phyloP scores from a whole-genome alignment of 2,329 filamentous ascomycete species.

The Orbilia blumenaviensis region DNA sequence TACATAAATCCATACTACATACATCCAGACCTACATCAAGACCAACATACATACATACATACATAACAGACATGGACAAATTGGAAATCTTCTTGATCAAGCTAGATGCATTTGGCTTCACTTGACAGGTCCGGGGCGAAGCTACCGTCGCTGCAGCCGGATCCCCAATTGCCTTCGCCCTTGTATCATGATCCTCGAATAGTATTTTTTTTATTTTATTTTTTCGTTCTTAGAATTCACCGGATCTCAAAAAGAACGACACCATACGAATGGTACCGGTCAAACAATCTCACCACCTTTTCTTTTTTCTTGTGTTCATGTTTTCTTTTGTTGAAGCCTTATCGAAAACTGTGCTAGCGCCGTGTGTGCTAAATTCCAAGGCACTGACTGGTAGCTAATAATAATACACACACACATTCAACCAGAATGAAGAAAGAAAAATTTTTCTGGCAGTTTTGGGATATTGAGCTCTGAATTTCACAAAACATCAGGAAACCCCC shows the following conservation, averaged over 20 bases:
- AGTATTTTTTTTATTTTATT: too few species aligned
- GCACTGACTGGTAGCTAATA: conserved; percentile 34
- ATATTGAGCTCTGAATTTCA: conserved; percentile 25
- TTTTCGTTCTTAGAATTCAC: conserved; percentile 3
- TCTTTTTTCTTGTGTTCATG: not conserved
- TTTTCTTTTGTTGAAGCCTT: conserved; percentile 25
- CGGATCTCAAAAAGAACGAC: conserved; percentile 29
- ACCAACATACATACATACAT: too few species aligned
- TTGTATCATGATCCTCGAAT: too few species aligned
- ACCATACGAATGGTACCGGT: too few species aligned
- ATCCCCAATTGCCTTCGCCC: conserved; percentile 13
- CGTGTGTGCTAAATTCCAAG: conserved; percentile 42
- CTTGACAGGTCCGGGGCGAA: conserved; percentile 11
- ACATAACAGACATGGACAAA: not conserved
- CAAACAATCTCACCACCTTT: conserved; percentile 30
- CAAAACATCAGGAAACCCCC: not conserved
- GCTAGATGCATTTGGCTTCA: conserved; percentile 8
- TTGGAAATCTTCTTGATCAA: conserved; percentile 22
- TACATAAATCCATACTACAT: not conserved
- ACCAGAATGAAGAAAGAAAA: conserved; percentile 33
- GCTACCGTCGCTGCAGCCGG: not conserved
- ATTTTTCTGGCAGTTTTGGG: conserved; percentile 10
- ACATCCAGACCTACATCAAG: too few species aligned
- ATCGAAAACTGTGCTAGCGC: conserved; percentile 44
- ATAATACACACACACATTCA: conserved; percentile 38